Evolutionary conservation across 805 yeast genomes (phyloP).

Genomic region (Monosporozyma yasuniensis): DNA sequence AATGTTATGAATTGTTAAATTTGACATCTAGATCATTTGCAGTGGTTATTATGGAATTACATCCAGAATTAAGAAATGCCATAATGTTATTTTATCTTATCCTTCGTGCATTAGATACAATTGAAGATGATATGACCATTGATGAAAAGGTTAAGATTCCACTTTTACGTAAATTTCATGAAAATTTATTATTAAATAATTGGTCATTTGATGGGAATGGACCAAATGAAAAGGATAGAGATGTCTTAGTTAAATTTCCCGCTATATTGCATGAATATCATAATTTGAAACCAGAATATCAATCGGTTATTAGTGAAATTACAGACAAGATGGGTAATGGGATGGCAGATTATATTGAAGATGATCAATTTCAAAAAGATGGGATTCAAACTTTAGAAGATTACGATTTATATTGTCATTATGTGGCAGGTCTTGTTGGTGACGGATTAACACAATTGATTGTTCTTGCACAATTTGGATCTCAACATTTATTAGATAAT

Average conservation of each 20-base stretch:
- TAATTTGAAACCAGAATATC: slow-evolving; percentile 63
- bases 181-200: slow-evolving; percentile 50
- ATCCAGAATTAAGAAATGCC: slow-evolving; percentile 79
- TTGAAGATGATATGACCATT: slow-evolving; percentile 92
- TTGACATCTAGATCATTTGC: slow-evolving; percentile 84
- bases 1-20: slow-evolving; percentile 61
- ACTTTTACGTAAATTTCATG: slow-evolving; percentile 56
- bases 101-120: slow-evolving; percentile 85
- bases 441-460: slow-evolving; percentile 85
- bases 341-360: slow-evolving; percentile 86
- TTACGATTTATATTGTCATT: slow-evolving; percentile 87
- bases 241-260: slow-evolving; percentile 74
- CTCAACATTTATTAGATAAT: slow-evolving; percentile 38
- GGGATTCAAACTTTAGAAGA: slow-evolving; percentile 76
- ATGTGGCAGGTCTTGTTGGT: slow-evolving; percentile 97
- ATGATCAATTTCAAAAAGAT: slow-evolving; percentile 55
- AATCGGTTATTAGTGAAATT: slow-evolving; percentile 67
- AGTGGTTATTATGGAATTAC: slow-evolving; percentile 85
- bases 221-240: slow-evolving; percentile 72
- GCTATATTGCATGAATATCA: slow-evolving; percentile 61
- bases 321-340: slow-evolving; percentile 90
- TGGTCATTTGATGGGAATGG: slow-evolving; percentile 78
- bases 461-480: slow-evolving; percentile 65
- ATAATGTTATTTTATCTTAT: slow-evolving; percentile 79
- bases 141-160: slow-evolving; percentile 66